Evolutionary conservation across 2,329 filamentous ascomycete genomes (phyloP), one percentile per base, ranked within the genome.

Genomic region (Apiospora pterosperma): DNA sequence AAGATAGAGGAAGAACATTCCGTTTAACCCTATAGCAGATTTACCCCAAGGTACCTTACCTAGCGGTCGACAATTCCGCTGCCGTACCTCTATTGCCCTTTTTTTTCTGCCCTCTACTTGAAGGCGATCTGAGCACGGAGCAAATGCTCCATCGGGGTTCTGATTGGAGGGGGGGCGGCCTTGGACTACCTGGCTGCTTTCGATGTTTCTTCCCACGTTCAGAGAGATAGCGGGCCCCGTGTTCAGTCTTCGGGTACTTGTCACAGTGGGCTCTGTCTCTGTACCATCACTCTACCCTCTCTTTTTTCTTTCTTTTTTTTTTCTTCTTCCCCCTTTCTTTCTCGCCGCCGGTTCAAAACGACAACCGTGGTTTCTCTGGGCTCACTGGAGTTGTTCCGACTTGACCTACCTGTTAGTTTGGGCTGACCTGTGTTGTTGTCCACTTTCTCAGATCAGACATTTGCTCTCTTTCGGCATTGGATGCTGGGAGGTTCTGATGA

Each of bases 121-220:
- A 28, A 5, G 36, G 36, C 59, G 59, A 61, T n/a, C 21, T 31
- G 59, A 61, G 59, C 36, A 12, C 59, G 59, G 59, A 61, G 23
- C 23, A 61, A 36, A 61, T 14, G 59, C 59, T 61, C 59, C 66
- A 38, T 23, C 21, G 25, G 41, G 7, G 42, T 39, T 66, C 61
- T 69, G 66, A 69, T 69, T 68, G 67, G 67, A 16, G n/a, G 28
- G 48, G 48, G 25, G 28, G 25, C 6, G 28, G 48, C 25, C 19
- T 28, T 55, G 34, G 48, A 25, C 34, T n/a, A 28, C 16, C 28
- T 55, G 44, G 23, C 48, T 34, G 48, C 16, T 16, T 55, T 55
- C 16, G n/a, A n/a, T n/a, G n/a, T n/a, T n/a, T n/a, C n/a, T n/a
- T n/a, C n/a, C n/a, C n/a, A n/a, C n/a, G n/a, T n/a, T n/a, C n/a